Evolutionary conservation across 2,329 filamentous ascomycete genomes (phyloP).

Genomic region (Neonectria punicea): DNA sequence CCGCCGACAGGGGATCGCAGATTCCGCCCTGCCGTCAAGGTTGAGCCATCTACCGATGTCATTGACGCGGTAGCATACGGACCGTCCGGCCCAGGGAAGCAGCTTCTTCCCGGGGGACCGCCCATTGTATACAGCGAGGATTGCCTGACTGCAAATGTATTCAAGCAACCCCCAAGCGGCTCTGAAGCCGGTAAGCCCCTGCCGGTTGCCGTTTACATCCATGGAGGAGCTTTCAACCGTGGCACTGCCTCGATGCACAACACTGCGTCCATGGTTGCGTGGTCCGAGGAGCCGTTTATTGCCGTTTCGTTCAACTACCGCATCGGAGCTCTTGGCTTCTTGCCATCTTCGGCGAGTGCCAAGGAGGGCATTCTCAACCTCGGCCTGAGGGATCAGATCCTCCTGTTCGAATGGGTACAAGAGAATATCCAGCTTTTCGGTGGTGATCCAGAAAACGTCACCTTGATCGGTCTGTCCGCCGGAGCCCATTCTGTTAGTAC

Average conservation of each 20-base stretch:
- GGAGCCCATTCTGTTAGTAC: conserved; percentile 60
- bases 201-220: conserved; percentile 66
- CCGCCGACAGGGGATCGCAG: conserved; percentile 58
- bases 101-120: conserved; percentile 33
- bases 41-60: conserved; percentile 41
- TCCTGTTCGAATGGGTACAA: conserved; percentile 63
- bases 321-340: conserved; percentile 68
- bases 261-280: conserved; percentile 70
- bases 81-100: conserved; percentile 40
- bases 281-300: conserved; percentile 60
- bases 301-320: conserved; percentile 62
- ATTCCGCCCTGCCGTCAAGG: conserved; percentile 51
- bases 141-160: conserved; percentile 66
- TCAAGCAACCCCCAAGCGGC: conserved; percentile 47
- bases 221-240: conserved; percentile 59
- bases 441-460: conserved; percentile 60
- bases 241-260: conserved; percentile 64
- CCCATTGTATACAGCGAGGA: conserved; percentile 56
- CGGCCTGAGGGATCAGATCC: conserved; percentile 63
- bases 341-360: conserved; percentile 63
- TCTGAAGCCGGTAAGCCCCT: conserved; percentile 37
- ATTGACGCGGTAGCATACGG: conserved; percentile 54
- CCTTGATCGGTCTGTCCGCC: conserved; percentile 51
- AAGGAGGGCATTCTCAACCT: conserved; percentile 63
- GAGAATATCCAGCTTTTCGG: conserved; percentile 65